Percentiles rank a stretch among this genome's conserved stretches.
phyloP scores from a whole-genome alignment of 805 yeast genomes.

The Nematodospora valgi region DNA sequence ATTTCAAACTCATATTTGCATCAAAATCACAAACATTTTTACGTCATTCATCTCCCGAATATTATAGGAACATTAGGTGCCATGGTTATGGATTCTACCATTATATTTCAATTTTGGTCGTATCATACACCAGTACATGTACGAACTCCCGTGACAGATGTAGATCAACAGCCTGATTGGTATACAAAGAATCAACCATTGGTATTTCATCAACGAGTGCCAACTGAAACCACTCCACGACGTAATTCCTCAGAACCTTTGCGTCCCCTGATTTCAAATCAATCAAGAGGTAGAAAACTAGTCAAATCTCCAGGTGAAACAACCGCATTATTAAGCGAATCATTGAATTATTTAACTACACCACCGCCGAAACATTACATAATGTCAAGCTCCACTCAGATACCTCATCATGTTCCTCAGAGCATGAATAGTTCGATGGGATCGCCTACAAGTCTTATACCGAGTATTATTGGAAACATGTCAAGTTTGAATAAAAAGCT shows the following conservation, averaged over 20 bases:
- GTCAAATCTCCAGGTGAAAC: slow-evolving; percentile 4
- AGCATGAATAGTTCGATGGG: slow-evolving; percentile 8
- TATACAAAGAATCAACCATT: slow-evolving; percentile 22
- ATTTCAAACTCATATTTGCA: slow-evolving; percentile 27
- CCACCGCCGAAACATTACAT: slow-evolving; percentile 18
- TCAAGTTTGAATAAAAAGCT: slow-evolving; percentile 34
- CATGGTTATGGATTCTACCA: slow-evolving; percentile 48
- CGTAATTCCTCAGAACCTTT: not conserved
- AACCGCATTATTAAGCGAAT: not conserved
- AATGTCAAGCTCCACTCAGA: slow-evolving; percentile 5
- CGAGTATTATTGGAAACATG: slow-evolving; percentile 38
- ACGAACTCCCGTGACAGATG: slow-evolving; percentile 1
- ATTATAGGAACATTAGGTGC: slow-evolving; percentile 83
- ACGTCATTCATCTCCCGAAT: slow-evolving; percentile 51
- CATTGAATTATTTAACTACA: slow-evolving; percentile 4
- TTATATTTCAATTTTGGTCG: slow-evolving; percentile 27
- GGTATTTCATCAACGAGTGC: slow-evolving; percentile 1
- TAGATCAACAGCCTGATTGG: slow-evolving; percentile 33
- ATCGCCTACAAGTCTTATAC: slow-evolving; percentile 32
- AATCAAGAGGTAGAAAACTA: slow-evolving; percentile 8
- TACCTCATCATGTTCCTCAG: not conserved
- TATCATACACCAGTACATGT: slow-evolving; percentile 2
- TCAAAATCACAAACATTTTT: not conserved
- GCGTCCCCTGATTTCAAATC: not conserved
- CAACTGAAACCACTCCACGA: not conserved